Conservation (phyloP, 345 rosid species). For the Brassica napus region DNA sequence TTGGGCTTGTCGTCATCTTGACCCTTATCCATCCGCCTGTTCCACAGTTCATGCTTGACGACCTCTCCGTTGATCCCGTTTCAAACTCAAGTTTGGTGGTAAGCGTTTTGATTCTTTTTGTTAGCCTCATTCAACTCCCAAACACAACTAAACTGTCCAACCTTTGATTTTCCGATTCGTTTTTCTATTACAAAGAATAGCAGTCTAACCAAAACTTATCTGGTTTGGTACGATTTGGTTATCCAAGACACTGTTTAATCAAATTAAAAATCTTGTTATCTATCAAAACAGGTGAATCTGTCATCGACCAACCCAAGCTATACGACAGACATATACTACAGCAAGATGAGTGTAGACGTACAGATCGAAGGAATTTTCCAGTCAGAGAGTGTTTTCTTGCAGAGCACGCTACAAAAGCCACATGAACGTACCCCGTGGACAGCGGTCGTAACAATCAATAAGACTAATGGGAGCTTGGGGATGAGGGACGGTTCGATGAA, state of each 20-base stretch:
- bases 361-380: neutral
- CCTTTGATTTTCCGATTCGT: neutral
- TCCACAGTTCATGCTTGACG: constrained; percentile 21
- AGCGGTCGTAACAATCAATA: neutral
- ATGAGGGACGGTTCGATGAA: neutral
- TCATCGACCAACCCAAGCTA: constrained; percentile 21
- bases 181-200: neutral
- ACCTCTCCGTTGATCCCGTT: constrained; percentile 5
- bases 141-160: neutral
- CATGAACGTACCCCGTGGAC: neutral
- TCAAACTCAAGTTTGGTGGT: constrained; percentile 12
- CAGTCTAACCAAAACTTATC: neutral
- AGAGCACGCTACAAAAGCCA: neutral
- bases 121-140: neutral
- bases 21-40: neutral
- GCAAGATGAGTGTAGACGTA: neutral
- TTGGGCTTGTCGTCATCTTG: neutral
- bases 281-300: constrained; percentile 20
- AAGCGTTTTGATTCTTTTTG: neutral
- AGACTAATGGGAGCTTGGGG: neutral
- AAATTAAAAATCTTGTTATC: neutral
- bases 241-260: neutral
- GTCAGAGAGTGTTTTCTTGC: constrained; percentile 17
- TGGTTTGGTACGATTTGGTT: neutral
- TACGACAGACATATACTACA: constrained; percentile 6